Evolutionary conservation across 2,329 filamentous ascomycete species (phyloP).

Genomic region (Metarhizium sp.): DNA sequence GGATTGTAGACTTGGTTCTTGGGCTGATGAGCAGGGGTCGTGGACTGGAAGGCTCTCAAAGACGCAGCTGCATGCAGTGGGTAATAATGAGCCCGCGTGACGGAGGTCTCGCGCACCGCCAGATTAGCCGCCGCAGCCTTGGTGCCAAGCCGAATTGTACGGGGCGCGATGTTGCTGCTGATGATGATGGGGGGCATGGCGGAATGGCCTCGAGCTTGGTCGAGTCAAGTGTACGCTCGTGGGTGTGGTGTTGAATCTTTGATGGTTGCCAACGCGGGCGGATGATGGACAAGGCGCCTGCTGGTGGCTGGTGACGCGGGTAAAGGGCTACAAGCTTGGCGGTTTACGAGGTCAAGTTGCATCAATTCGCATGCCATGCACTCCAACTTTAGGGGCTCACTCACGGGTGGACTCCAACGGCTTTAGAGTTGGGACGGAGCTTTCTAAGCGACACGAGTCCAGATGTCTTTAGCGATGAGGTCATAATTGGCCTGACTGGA

Average conservation of each 20-base stretch:
- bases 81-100: not conserved
- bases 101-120: not conserved
- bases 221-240: not conserved
- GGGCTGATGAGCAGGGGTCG: constrained; percentile 4
- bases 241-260: not conserved
- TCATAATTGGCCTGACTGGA: too few species aligned
- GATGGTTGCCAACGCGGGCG: too few species aligned
- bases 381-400: too few species aligned
- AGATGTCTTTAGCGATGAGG: too few species aligned
- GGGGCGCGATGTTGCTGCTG: not conserved
- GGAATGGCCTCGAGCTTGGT: not conserved
- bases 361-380: too few species aligned
- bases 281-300: too few species aligned
- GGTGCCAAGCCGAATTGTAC: not conserved
- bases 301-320: too few species aligned
- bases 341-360: too few species aligned
- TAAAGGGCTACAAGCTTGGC: too few species aligned
- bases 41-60: constrained; percentile 4
- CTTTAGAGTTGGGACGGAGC: too few species aligned
- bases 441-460: too few species aligned
- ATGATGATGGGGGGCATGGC: not conserved
- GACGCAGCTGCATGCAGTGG: not conserved
- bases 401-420: too few species aligned
- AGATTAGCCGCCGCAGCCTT: not conserved
- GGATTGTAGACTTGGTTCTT: constrained; percentile 14